Evolutionary conservation across 148 eudicot genomes (phyloP).

Genomic region (Euryodendron excelsum): DNA sequence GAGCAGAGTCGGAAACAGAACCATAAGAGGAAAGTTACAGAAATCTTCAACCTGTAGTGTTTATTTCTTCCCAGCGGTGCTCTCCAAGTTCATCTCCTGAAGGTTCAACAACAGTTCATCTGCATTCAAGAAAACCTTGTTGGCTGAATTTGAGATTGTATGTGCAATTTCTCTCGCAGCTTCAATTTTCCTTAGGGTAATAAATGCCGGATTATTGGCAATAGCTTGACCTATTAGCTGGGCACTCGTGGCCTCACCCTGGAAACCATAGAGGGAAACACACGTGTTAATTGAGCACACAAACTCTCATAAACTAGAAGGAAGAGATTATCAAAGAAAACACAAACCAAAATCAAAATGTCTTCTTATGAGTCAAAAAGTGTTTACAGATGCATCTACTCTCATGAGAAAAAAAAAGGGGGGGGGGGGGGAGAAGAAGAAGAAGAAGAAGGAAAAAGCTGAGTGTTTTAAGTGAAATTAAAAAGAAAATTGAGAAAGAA

Average conservation of each 20-base stretch:
- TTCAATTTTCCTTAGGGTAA: constrained; percentile 81
- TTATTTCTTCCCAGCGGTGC: constrained; percentile 26
- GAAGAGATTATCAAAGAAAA: not conserved
- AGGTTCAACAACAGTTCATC: constrained; percentile 82
- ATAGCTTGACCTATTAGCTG: constrained; percentile 91
- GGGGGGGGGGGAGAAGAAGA: too few species aligned
- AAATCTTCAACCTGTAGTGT: not conserved
- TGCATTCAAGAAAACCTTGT: constrained; percentile 70
- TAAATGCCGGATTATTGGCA: constrained; percentile 88
- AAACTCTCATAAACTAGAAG: not conserved
- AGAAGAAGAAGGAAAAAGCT: too few species aligned
- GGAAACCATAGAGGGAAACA: constrained; percentile 12
- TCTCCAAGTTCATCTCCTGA: constrained; percentile 43
- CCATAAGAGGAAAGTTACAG: not conserved
- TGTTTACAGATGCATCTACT: not conserved
- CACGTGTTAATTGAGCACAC: not conserved
- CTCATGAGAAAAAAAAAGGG: not conserved
- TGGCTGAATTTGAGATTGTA: constrained; percentile 52
- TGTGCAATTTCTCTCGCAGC: constrained; percentile 83
- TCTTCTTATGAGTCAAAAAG: not conserved
- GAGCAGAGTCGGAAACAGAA: not conserved
- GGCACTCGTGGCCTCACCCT: constrained; percentile 99
- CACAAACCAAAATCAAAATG: not conserved
- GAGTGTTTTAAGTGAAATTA: not conserved
- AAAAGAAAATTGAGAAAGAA: not conserved